phyloP scores from a whole-genome alignment of 192 early-diverging fungal species.

The Umbelopsis ramanniana region DNA sequence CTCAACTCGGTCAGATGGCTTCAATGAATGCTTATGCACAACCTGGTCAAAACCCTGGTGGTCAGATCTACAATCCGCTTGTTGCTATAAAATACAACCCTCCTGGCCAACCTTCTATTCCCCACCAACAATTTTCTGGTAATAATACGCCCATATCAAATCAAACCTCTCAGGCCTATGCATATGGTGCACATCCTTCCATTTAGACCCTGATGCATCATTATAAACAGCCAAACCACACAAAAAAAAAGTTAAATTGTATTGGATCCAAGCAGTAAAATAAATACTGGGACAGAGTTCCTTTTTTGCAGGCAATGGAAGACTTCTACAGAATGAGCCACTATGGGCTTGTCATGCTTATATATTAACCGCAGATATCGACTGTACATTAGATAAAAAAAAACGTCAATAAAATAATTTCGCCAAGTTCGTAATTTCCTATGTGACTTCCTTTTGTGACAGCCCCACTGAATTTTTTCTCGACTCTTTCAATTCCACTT shows the following conservation, averaged over 20 bases:
- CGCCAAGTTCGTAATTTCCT: no score
- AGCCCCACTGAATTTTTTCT: background rate
- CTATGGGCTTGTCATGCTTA: no score
- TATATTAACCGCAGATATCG: no score
- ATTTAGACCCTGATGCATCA: background rate
- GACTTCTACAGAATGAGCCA: background rate
- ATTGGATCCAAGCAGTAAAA: no score
- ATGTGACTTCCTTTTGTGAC: background rate
- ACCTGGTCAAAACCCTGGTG: slow-evolving; percentile 22
- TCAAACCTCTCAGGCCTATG: background rate
- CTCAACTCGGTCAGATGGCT: slow-evolving; percentile 5
- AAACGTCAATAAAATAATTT: no score
- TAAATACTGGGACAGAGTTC: no score
- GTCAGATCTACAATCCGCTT: slow-evolving; percentile 12
- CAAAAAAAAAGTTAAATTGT: no score
- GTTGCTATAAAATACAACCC: slow-evolving; percentile 13
- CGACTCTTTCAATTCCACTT: background rate
- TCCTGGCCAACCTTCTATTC: slow-evolving; percentile 7
- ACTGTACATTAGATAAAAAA: no score
- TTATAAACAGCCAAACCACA: no score
- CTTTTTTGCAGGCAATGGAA: no score
- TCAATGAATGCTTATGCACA: slow-evolving; percentile 17
- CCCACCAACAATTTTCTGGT: background rate
- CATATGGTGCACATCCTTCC: background rate
- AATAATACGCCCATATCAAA: slow-evolving; percentile 1